These are phyloP conservation scores for Coemansia umbellata DNA, from an alignment of 192 early-diverging fungal genomes.

Conservation along the genomic window DNA sequence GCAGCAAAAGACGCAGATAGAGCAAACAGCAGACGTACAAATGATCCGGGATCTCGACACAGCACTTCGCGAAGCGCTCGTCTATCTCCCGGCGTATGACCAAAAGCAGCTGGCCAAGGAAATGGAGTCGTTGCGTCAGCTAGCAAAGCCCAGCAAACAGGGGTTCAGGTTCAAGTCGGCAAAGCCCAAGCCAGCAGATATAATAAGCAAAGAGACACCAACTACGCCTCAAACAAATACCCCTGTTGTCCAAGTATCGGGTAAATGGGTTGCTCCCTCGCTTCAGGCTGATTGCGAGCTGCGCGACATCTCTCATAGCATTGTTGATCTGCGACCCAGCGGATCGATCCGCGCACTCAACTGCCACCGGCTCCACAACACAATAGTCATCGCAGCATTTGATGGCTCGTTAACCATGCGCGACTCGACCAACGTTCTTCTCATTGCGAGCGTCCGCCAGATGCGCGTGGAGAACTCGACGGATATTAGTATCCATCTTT, in stretches of 20 bases:
- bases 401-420: constrained; percentile 71
- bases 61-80: constrained; percentile 39
- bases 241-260: background rate
- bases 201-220: background rate
- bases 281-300: constrained; percentile 36
- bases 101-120: constrained; percentile 33
- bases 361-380: constrained; percentile 63
- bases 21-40: background rate
- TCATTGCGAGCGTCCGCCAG: constrained; percentile 77
- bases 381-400: constrained; percentile 65
- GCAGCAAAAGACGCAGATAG: constrained; percentile 19
- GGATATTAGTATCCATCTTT: constrained; percentile 60
- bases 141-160: background rate
- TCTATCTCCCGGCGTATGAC: constrained; percentile 44
- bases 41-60: constrained; percentile 28
- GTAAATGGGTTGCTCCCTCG: background rate
- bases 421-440: constrained; percentile 56
- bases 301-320: constrained; percentile 53
- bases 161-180: constrained; percentile 41
- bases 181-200: background rate
- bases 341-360: constrained; percentile 67
- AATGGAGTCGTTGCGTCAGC: constrained; percentile 24
- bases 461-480: constrained; percentile 77
- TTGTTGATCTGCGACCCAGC: constrained; percentile 60
- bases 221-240: background rate